These are phyloP conservation scores for Ustilago vetiveriae DNA, from an alignment of 1,284 basidiomycete species.

Conservation along the genomic window DNA sequence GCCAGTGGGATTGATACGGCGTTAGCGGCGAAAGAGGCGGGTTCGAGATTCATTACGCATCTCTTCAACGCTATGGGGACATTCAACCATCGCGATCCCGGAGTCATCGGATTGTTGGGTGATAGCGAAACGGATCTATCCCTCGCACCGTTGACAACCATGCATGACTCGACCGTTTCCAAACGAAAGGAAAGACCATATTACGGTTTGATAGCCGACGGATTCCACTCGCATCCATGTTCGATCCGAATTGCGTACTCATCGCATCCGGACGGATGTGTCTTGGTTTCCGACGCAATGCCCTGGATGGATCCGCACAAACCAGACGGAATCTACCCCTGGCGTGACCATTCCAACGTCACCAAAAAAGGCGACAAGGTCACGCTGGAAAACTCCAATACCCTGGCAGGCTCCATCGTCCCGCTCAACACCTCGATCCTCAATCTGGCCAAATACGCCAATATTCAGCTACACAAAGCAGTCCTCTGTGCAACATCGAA, in stretches of 20 bases:
- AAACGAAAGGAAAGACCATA: conserved; percentile 69
- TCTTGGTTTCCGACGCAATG: conserved; percentile 88
- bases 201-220: conserved; percentile 89
- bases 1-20: conserved; percentile 76
- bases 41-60: conserved; percentile 86
- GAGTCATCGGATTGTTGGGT: conserved; percentile 84
- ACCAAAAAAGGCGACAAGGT: conserved; percentile 82
- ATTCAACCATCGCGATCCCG: conserved; percentile 73
- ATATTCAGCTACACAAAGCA: conserved; percentile 81
- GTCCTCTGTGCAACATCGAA: conserved; percentile 84
- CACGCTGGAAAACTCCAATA: conserved; percentile 83
- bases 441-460: conserved; percentile 83
- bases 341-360: conserved; percentile 81
- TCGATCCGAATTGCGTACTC: conserved; percentile 86
- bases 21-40: conserved; percentile 74
- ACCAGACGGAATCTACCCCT: conserved; percentile 83
- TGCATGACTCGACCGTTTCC: neutral
- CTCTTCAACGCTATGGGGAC: conserved; percentile 92
- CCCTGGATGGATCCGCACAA: conserved; percentile 85
- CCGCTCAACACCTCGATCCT: conserved; percentile 82
- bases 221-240: conserved; percentile 88
- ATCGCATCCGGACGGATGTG: conserved; percentile 81
- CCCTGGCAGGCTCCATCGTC: conserved; percentile 78
- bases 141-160: neutral
- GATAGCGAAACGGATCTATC: conserved; percentile 68